Evolutionary conservation across 441 rosid species (phyloP).

Genomic region (Brassica balearica): DNA sequence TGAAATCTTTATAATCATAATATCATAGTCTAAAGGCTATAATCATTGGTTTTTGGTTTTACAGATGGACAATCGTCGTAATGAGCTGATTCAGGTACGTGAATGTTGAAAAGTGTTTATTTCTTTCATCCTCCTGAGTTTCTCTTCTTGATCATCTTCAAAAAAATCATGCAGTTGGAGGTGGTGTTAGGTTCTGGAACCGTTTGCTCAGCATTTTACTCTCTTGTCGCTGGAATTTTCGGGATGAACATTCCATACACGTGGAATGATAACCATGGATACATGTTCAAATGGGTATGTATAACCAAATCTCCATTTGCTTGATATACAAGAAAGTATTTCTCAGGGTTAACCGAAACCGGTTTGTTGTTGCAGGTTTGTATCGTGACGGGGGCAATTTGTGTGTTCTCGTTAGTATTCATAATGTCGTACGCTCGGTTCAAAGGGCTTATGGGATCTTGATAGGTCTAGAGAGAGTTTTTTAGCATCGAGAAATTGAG

Average conservation of each 20-base stretch:
- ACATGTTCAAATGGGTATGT: conserved; percentile 84
- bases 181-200: conserved; percentile 84
- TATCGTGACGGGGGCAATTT: conserved; percentile 48
- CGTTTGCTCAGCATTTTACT: conserved; percentile 69
- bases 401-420: conserved; percentile 50
- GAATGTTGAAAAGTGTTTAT: conserved; percentile 13
- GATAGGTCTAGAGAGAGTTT: conserved; percentile 27
- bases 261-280: conserved; percentile 73
- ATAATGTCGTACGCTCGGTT: conserved; percentile 76
- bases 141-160: conserved; percentile 7
- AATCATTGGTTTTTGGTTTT: conserved; percentile 22
- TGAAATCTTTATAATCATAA: conserved; percentile 3
- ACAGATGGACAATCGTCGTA: conserved; percentile 98
- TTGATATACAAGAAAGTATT: not conserved
- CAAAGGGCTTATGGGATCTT: conserved; percentile 90
- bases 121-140: not conserved
- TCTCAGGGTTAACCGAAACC: not conserved
- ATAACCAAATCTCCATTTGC: not conserved
- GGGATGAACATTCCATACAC: conserved; percentile 94
- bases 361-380: conserved; percentile 60
- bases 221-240: conserved; percentile 82
- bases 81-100: conserved; percentile 92
- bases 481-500: not conserved
- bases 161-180: conserved; percentile 69
- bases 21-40: not conserved